Percentiles rank a stretch among this genome's conserved stretches.
Evolutionary conservation across 495 filamentous ascomycete genomes (phyloP).

Genomic region (Talaromyces ruber): DNA sequence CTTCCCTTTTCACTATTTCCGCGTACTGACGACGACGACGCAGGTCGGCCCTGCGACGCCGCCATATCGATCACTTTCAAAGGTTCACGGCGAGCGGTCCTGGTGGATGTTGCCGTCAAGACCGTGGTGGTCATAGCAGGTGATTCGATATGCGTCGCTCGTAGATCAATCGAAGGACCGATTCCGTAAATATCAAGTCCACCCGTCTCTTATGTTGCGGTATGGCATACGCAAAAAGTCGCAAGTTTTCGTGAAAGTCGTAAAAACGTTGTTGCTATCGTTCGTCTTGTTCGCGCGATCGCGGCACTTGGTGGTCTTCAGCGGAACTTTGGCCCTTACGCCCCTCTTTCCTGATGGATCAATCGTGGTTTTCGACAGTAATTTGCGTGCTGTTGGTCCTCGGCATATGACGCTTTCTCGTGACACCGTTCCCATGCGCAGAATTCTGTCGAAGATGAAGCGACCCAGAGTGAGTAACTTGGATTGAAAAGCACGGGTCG

Average conservation of each 20-base stretch:
- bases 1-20: constrained; percentile 16
- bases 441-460: neutral
- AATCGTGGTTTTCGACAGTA: neutral
- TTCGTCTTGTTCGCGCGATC: neutral
- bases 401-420: neutral
- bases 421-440: neutral
- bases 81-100: constrained; percentile 37
- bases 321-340: neutral
- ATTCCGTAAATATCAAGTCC: neutral
- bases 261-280: neutral
- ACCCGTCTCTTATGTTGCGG: neutral
- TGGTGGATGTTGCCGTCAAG: constrained; percentile 28
- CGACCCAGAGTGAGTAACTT: neutral
- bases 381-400: neutral
- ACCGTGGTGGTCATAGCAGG: constrained; percentile 42
- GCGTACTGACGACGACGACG: constrained; percentile 17
- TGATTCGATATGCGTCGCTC: neutral
- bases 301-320: neutral
- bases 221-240: neutral
- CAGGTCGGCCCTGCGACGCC: constrained; percentile 32
- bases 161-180: neutral
- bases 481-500: neutral
- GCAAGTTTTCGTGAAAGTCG: neutral
- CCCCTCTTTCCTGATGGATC: neutral
- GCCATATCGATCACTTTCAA: constrained; percentile 36